phyloP scores from a whole-genome alignment of 2,329 filamentous ascomycete species.

The Diaporthe aspalathi region DNA sequence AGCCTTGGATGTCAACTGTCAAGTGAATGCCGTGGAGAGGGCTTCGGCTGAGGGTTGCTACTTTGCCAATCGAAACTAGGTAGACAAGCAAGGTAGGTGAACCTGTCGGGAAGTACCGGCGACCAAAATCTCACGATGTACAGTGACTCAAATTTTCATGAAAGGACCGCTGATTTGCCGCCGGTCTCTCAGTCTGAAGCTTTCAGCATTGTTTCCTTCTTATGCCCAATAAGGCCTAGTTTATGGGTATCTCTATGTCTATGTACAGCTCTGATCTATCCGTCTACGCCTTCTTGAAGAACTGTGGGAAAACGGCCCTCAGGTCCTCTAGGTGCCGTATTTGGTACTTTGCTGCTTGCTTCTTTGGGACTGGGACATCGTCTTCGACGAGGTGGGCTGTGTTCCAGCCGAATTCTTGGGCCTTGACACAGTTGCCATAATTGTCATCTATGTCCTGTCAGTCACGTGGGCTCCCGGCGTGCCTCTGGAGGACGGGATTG shows the following conservation, averaged over 20 bases:
- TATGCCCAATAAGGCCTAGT: not conserved
- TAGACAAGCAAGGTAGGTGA: not conserved
- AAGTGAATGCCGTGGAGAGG: too few relatives aligned
- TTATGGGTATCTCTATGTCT: constrained; percentile 20
- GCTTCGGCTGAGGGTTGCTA: not conserved
- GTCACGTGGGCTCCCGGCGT: constrained; percentile 19
- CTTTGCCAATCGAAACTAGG: not conserved
- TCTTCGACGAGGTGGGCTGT: constrained; percentile 88
- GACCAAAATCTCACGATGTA: not conserved
- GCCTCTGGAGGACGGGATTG: not conserved
- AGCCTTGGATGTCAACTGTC: too few relatives aligned
- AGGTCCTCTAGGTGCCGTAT: constrained; percentile 83
- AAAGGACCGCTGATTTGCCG: not conserved
- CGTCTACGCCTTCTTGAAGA: constrained; percentile 72
- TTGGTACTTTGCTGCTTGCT: constrained; percentile 77
- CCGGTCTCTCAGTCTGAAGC: not conserved
- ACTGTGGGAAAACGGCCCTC: constrained; percentile 79
- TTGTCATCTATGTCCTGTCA: constrained; percentile 77
- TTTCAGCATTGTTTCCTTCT: not conserved
- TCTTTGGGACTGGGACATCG: constrained; percentile 70
- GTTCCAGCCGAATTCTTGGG: constrained; percentile 85
- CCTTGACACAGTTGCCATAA: constrained; percentile 80
- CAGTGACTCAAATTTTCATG: not conserved
- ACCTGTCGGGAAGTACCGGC: not conserved
- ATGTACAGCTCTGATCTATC: not conserved